phyloP scores from a whole-genome alignment of 345 rosid species.

The Rubroshorea leprosula region DNA sequence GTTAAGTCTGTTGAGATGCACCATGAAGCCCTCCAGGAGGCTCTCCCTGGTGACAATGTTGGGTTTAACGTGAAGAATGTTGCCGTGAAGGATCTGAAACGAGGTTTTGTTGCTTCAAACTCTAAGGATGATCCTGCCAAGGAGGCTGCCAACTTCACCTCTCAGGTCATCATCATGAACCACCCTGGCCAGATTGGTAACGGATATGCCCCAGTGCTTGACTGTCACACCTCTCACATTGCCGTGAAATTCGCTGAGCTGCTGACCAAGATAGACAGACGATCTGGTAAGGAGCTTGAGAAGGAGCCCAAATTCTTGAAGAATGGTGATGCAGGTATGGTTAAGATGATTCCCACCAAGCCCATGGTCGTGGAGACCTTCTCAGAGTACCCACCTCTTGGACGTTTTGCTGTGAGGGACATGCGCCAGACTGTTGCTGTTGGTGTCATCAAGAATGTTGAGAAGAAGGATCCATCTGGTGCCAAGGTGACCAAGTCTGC shows the following conservation, averaged over 20 bases:
- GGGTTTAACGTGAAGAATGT: slow-evolving; percentile 30
- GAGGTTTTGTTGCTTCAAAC: slow-evolving; percentile 25
- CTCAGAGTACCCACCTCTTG: slow-evolving; percentile 23
- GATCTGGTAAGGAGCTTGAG: slow-evolving; percentile 28
- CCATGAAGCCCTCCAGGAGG: slow-evolving; percentile 27
- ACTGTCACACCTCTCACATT: slow-evolving; percentile 28
- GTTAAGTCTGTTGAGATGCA: slow-evolving; percentile 30
- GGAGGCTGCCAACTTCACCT: slow-evolving; percentile 25
- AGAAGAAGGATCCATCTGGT: slow-evolving; percentile 26
- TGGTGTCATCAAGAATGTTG: slow-evolving; percentile 28
- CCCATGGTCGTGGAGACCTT: slow-evolving; percentile 31
- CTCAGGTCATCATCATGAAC: slow-evolving; percentile 31
- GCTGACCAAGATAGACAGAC: slow-evolving; percentile 26
- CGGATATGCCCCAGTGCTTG: slow-evolving; percentile 25
- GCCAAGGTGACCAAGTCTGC: slow-evolving; percentile 29
- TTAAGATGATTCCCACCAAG: slow-evolving; percentile 30
- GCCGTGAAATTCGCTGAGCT: slow-evolving; percentile 24
- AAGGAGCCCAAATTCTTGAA: slow-evolving; percentile 30
- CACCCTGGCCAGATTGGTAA: slow-evolving; percentile 27
- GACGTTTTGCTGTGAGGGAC: slow-evolving; percentile 26
- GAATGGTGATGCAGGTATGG: slow-evolving; percentile 26
- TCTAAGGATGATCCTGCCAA: slow-evolving; percentile 30
- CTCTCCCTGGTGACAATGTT: slow-evolving; percentile 28
- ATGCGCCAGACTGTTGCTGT: slow-evolving; percentile 30
- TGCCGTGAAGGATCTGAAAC: slow-evolving; percentile 27